phyloP scores from a whole-genome alignment of 1,284 basidiomycete genomes.

The Trichosporon coremiiforme region DNA sequence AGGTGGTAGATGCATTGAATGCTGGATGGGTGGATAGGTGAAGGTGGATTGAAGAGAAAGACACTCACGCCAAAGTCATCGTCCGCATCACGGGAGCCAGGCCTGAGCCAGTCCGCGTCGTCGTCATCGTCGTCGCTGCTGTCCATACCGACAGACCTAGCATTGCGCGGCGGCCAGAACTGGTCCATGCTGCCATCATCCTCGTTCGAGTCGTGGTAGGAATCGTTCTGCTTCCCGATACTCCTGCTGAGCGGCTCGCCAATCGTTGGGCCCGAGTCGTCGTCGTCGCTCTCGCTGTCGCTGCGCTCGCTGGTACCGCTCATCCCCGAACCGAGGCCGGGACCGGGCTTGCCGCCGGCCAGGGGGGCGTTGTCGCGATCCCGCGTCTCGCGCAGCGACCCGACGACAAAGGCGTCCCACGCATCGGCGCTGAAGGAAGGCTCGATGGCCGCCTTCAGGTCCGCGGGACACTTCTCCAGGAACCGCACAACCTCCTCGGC shows the following conservation, averaged over 20 bases:
- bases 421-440: constrained; percentile 72
- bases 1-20: no score
- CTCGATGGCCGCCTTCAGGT: constrained; percentile 68
- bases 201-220: constrained; percentile 37
- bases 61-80: constrained; percentile 49
- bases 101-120: constrained; percentile 52
- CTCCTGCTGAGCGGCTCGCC: constrained; percentile 51
- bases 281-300: constrained; percentile 41
- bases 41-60: no score
- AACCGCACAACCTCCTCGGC: constrained; percentile 58
- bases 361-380: constrained; percentile 74
- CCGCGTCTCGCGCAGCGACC: constrained; percentile 81
- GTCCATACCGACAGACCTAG: constrained; percentile 33
- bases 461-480: constrained; percentile 76
- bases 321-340: constrained; percentile 26
- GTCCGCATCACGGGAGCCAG: constrained; percentile 32
- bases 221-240: constrained; percentile 31
- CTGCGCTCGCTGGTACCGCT: constrained; percentile 27
- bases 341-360: constrained; percentile 65
- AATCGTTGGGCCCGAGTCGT: constrained; percentile 42
- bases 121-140: constrained; percentile 53
- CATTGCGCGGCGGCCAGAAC: constrained; percentile 30
- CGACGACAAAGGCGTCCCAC: constrained; percentile 85
- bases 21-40: background rate
- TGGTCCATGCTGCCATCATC: constrained; percentile 38